Base-by-base conservation (phyloP, 2,329 filamentous ascomycete genomes). In the Penicillium paneum region DNA sequence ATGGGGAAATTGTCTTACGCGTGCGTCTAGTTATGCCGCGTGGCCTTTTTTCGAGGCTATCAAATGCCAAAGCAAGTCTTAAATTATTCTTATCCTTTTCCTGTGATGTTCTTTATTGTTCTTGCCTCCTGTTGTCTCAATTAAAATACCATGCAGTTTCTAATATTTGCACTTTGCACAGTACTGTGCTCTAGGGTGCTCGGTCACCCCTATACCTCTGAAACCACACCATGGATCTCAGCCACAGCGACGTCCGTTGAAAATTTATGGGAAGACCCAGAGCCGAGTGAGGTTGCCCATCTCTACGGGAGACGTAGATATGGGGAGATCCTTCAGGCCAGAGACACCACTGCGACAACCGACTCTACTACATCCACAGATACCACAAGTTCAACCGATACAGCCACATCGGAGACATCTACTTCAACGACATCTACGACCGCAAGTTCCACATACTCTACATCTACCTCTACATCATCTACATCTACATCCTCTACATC, bases 391-490 rank as follows among this genome's bases (percentile, higher is more conserved):
- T n/a, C n/a, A n/a, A 29, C 17, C n/a, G 53, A 21, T 11, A 43
- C 19, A 19, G 21, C 19, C 28, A 44, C 41, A 36, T 54, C 24
- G 8, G 46, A 39, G 35, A 49, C 8, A 34, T 48, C 56, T 7
- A 36, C 49, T 17, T 52, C 52, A 42, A 42, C 52, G 0, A 26
- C 40, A 17, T 21, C 49, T 10, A 49, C 57, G 6, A 50, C 43
- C 7, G 13, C 45, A 12, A 41, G 24, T 1, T 32, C 44, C 3
- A 47, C 46, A 4, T 47, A 40, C 4, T 32, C 38, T 6, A 31
- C 17, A 10, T 45, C 50, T n/a, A 34, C 42, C 4, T 32, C 44
- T 15, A 38, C 44, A 13, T 34, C 46, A 8, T 49, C 21, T 8
- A 40, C 44, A 1, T 34, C 54, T 1, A 48, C 45, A 17, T 19